Evolutionary conservation across 2,329 filamentous ascomycete species (phyloP).

Genomic region (Arthrobotrys sinensis): DNA sequence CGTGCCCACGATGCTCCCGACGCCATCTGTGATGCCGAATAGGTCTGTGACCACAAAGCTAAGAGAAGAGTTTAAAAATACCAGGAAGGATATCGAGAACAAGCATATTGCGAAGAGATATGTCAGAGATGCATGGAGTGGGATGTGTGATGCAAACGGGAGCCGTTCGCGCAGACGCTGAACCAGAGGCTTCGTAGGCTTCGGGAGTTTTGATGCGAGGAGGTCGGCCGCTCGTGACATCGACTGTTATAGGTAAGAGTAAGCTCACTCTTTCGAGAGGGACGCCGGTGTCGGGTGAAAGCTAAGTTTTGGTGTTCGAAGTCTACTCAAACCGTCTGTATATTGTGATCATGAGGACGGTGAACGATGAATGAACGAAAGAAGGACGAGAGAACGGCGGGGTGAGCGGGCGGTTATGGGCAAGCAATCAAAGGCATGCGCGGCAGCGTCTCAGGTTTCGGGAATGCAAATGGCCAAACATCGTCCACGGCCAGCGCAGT

Average conservation of each 20-base stretch:
- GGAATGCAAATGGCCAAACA: conserved; percentile 3
- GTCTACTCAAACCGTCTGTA: neutral
- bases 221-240: conserved; percentile 58
- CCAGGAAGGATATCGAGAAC: conserved; percentile 89
- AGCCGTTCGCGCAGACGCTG: conserved; percentile 53
- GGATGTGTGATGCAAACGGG: conserved; percentile 51
- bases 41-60: conserved; percentile 89
- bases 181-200: conserved; percentile 44
- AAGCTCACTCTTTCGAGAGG: conserved; percentile 18
- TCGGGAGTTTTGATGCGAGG: conserved; percentile 56
- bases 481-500: conserved; percentile 8
- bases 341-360: conserved; percentile 14
- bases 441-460: conserved; percentile 32
- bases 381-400: conserved; percentile 11
- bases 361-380: neutral
- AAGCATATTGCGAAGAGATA: conserved; percentile 87
- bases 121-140: conserved; percentile 67
- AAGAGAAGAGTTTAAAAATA: conserved; percentile 87
- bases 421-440: conserved; percentile 6
- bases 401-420: conserved; percentile 3
- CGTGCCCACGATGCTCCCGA: conserved; percentile 86
- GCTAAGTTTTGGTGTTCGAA: neutral
- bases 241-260: conserved; percentile 20
- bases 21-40: conserved; percentile 79
- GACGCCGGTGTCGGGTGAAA: neutral